Conservation (phyloP, 108 stramenopile species). For the Nitzschia inconspicua region DNA sequence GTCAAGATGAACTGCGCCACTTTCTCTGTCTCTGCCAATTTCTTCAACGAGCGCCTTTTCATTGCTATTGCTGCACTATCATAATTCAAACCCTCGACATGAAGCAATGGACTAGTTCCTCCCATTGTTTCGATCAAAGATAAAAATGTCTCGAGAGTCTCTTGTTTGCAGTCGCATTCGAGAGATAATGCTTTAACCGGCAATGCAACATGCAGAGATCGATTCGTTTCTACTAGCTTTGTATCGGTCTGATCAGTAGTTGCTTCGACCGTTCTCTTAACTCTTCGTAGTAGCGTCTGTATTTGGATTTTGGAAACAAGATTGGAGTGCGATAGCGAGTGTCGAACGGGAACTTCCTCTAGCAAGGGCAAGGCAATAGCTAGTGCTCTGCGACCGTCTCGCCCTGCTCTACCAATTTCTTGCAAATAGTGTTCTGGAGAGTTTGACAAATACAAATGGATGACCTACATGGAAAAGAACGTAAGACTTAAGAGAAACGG, state of each 20-base stretch:
- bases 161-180: conserved; percentile 73
- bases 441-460: conserved; percentile 87
- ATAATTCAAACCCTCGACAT: conserved; percentile 65
- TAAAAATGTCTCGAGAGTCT: conserved; percentile 83
- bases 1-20: conserved; percentile 51
- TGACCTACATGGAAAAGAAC: conserved; percentile 18
- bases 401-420: conserved; percentile 97
- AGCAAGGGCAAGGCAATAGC: conserved; percentile 74
- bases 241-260: neutral
- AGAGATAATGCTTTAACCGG: conserved; percentile 44
- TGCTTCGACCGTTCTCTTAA: neutral
- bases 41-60: conserved; percentile 61
- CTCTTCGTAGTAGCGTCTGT: conserved; percentile 19
- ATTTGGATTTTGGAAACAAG: conserved; percentile 67
- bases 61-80: conserved; percentile 65
- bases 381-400: conserved; percentile 81
- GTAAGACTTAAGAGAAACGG: neutral
- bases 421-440: conserved; percentile 94
- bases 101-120: conserved; percentile 42
- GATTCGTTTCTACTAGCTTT: neutral
- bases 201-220: conserved; percentile 47
- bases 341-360: conserved; percentile 67
- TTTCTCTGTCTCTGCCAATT: conserved; percentile 54
- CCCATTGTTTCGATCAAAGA: conserved; percentile 68
- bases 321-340: conserved; percentile 79